These are phyloP conservation scores for Rhizopogon rudus DNA, from an alignment of 768 basidiomycete genomes.

Conservation along the genomic window DNA sequence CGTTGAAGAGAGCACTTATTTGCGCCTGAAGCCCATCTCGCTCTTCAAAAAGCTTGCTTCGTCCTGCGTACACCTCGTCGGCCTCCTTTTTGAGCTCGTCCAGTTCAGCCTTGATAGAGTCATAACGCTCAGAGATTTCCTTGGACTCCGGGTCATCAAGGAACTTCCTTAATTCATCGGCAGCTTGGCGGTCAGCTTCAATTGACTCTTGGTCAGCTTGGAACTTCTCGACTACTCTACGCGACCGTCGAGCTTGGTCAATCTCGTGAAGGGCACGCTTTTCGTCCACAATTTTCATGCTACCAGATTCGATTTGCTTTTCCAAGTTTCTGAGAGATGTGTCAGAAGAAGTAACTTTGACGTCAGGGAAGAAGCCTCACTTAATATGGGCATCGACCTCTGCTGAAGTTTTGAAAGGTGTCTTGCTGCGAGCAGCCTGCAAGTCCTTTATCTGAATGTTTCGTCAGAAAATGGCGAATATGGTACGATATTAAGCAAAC, in stretches of 20 bases:
- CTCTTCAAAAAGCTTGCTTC: constrained; percentile 83
- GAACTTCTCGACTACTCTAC: constrained; percentile 77
- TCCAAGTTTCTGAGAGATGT: constrained; percentile 61
- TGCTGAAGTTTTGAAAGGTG: constrained; percentile 70
- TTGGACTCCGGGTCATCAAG: constrained; percentile 90
- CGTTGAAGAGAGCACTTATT: constrained; percentile 64
- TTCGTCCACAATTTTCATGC: constrained; percentile 89
- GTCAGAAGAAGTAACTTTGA: constrained; percentile 1
- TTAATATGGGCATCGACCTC: constrained; percentile 87
- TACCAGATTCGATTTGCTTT: constrained; percentile 88
- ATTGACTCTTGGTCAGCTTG: constrained; percentile 76
- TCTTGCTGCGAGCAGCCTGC: constrained; percentile 74
- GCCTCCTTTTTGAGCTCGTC: constrained; percentile 82
- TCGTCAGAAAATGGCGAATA: neutral
- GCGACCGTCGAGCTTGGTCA: constrained; percentile 59
- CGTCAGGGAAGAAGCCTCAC: constrained; percentile 39
- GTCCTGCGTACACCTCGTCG: constrained; percentile 78
- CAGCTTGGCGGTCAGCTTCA: constrained; percentile 64
- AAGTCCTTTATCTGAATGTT: constrained; percentile 73
- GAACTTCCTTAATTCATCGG: constrained; percentile 78
- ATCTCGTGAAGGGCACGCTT: constrained; percentile 95
- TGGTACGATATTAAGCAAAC: constrained; percentile 30
- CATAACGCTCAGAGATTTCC: constrained; percentile 75
- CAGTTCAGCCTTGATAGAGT: constrained; percentile 78
- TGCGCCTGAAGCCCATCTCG: constrained; percentile 68